A percentile compares a stretch with the other conserved stretches of the same genome.
These are phyloP conservation scores for Melampsora larici-populina DNA, from an alignment of 1,284 basidiomycete species.

Conservation along the genomic window DNA sequence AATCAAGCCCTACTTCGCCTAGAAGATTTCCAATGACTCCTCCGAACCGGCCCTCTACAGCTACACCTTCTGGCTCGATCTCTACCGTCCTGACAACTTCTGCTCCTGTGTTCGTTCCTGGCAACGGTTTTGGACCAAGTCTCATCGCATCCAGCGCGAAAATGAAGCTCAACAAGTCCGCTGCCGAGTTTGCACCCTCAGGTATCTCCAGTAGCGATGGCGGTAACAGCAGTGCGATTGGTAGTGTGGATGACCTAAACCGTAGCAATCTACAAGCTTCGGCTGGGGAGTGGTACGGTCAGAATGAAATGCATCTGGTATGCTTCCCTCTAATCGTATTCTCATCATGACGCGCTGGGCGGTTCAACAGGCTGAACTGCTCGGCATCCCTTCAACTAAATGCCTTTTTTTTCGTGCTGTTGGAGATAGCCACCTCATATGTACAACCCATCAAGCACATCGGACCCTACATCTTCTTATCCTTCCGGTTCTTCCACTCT, in stretches of 20 bases:
- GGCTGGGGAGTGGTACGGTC: conserved; percentile 2
- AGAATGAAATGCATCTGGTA: conserved; percentile 6
- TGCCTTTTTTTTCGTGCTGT: not conserved
- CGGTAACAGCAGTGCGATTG: conserved; percentile 6
- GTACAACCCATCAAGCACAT: conserved; percentile 21
- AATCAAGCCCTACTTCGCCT: conserved; percentile 41
- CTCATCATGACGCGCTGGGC: not conserved
- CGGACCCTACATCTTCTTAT: conserved; percentile 33
- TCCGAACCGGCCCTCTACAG: conserved; percentile 25
- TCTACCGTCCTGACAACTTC: conserved; percentile 26
- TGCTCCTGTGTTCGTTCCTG: conserved; percentile 40
- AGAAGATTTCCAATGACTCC: conserved; percentile 34
- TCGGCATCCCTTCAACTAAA: not conserved
- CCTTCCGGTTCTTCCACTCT: conserved; percentile 21
- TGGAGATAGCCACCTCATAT: conserved; percentile 11
- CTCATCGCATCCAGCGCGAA: not conserved
- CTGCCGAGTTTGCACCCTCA: conserved; percentile 41
- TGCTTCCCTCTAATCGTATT: not conserved
- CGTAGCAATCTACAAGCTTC: conserved; percentile 1
- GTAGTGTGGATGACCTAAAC: not conserved
- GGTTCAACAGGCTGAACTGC: not conserved
- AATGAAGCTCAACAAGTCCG: conserved; percentile 38
- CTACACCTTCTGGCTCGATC: conserved; percentile 25
- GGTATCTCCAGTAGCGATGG: conserved; percentile 36
- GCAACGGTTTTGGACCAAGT: not conserved